Evolutionary conservation across 345 rosid genomes (phyloP), one percentile per base, ranked within the genome.

Genomic region (Populus alba): DNA sequence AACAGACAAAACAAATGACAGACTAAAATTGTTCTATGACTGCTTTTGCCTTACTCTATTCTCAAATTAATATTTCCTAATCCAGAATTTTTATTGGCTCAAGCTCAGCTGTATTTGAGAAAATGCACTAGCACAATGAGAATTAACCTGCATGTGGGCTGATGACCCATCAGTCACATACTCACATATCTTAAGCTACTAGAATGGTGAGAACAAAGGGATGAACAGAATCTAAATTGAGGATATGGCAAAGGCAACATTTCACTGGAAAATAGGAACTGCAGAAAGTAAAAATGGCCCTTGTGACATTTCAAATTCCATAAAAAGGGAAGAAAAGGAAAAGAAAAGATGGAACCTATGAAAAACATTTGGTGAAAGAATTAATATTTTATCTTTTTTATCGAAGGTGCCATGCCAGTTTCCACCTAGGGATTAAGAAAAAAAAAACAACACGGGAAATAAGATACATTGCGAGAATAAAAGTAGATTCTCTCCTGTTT

Each of bases 111-210:
- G 65, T 17, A 37, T 23, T 39, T 4, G 62, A 49, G 76, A 70
- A 37, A 70, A 45, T 39, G 61, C n/a, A 65, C 62, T n/a, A 38
- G 41, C 38, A 74, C 43, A 25, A 15, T 17, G 61, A 70, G 35
- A 39, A 23, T 51, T 49, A 76, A 81, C 68, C 49, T 62, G 74
- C 77, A 73, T 74, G 71, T 72, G 77, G 41, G 51, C 18, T 25
- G 13, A 71, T 70, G 75, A 55, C 59, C 73, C 43, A 45, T 68
- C 69, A 68, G 51, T 70, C 72, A 57, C 62, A 57, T 57, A 72
- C 49, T 49, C 20, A 39, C 29, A 57, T 69, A 33, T 55, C 47
- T 55, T 59, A 20, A 16, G 33, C 39, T 17, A 25, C 27, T 7
- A 69, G 10, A 31, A 38, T n/a, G 13, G 49, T 11, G 31, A 3